Evolutionary conservation across 1,284 basidiomycete genomes (phyloP).

Genomic region (Pyrrhoderma lamaoense): DNA sequence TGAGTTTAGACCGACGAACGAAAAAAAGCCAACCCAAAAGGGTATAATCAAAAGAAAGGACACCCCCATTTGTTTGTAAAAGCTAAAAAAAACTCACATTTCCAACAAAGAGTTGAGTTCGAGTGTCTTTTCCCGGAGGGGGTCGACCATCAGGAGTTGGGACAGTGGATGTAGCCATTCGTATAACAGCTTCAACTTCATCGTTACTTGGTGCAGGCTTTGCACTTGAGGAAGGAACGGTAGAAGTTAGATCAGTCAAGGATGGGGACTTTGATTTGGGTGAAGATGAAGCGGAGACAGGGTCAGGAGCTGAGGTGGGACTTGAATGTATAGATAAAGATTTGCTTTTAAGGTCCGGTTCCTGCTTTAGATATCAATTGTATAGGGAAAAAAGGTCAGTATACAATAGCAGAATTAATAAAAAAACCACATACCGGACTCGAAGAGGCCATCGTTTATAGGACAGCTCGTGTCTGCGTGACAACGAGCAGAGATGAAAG

Average conservation of each 20-base stretch:
- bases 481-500: neutral
- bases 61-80: too few relatives aligned
- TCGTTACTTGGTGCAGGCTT: slow-evolving; percentile 46
- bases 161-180: slow-evolving; percentile 59
- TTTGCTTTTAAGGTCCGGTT: neutral
- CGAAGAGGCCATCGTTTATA: slow-evolving; percentile 9
- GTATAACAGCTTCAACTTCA: slow-evolving; percentile 77
- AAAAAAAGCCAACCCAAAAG: too few relatives aligned
- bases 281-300: neutral
- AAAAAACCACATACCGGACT: neutral
- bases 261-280: too few relatives aligned
- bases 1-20: too few relatives aligned
- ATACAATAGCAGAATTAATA: neutral
- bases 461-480: neutral
- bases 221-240: too few relatives aligned
- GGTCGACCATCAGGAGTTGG: slow-evolving; percentile 38
- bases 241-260: too few relatives aligned
- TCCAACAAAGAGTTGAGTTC: slow-evolving; percentile 86
- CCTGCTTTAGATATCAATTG: neutral
- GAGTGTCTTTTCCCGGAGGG: slow-evolving; percentile 61
- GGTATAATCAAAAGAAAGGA: too few relatives aligned
- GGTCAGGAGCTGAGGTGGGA: neutral
- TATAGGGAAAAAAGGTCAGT: neutral
- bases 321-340: neutral
- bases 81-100: slow-evolving; percentile 43